Percentiles rank a stretch among this genome's conserved stretches.
Evolutionary conservation across 805 yeast species (phyloP).

Genomic region (Peterozyma toletana): DNA sequence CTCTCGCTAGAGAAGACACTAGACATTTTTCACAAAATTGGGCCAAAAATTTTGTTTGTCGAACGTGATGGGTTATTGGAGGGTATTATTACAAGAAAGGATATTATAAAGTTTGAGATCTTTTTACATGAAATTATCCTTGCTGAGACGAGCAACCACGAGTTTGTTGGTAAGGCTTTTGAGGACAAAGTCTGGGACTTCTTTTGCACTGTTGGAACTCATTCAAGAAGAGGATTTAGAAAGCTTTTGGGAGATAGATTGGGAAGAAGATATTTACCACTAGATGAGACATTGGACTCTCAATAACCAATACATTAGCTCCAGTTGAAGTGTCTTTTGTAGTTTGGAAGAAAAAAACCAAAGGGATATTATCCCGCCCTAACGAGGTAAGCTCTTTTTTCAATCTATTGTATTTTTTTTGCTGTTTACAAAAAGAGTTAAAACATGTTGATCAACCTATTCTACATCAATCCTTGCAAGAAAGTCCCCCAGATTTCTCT

Average conservation of each 20-base stretch:
- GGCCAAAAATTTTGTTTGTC: conserved; percentile 70
- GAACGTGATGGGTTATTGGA: conserved; percentile 51
- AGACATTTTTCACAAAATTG: conserved; percentile 68
- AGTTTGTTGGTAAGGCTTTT: conserved; percentile 1
- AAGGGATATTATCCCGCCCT: too few species aligned
- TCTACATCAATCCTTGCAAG: too few species aligned
- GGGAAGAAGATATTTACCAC: not conserved
- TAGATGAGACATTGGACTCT: not conserved
- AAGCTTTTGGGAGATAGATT: not conserved
- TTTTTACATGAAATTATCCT: conserved; percentile 18
- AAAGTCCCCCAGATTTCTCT: too few species aligned
- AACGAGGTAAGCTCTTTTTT: too few species aligned
- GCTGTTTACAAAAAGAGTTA: too few species aligned
- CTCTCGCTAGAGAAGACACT: conserved; percentile 55
- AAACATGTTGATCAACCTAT: too few species aligned
- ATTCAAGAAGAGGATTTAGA: not conserved
- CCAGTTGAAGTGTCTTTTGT: too few species aligned
- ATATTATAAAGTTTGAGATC: conserved; percentile 57
- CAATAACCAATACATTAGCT: too few species aligned
- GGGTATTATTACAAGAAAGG: conserved; percentile 85
- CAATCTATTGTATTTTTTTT: too few species aligned
- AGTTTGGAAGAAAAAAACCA: too few species aligned
- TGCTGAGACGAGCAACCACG: conserved; percentile 1
- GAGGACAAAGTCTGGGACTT: conserved; percentile 20
- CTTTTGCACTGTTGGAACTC: conserved; percentile 6